Evolutionary conservation across 2,329 filamentous ascomycete species (phyloP).

Genomic region (Trichoderma hamatum): DNA sequence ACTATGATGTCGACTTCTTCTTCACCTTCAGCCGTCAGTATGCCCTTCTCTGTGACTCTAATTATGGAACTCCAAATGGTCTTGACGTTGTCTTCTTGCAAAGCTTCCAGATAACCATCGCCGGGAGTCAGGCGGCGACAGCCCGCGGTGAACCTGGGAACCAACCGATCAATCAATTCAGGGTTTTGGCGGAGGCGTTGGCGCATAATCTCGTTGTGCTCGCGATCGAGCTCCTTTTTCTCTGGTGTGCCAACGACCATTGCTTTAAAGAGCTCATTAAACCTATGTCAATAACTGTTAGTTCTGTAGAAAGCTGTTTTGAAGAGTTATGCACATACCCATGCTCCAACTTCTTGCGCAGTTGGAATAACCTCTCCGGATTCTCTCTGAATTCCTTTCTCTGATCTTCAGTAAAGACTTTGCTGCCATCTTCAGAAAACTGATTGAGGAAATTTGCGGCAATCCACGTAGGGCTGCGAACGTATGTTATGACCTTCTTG

Average conservation of each 20-base stretch:
- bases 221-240: not conserved
- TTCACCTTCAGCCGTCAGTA: not conserved
- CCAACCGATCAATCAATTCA: not conserved
- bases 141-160: not conserved
- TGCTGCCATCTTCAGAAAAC: not conserved
- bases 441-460: not conserved
- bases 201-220: constrained; percentile 3
- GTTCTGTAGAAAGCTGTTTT: too few species aligned
- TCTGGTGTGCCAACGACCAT: not conserved
- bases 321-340: too few species aligned
- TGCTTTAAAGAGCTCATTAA: constrained; percentile 5
- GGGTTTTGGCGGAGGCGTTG: not conserved
- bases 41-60: not conserved
- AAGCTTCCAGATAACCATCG: not conserved
- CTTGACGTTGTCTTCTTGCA: not conserved
- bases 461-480: not conserved
- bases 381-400: constrained; percentile 5
- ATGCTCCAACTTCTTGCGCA: not conserved
- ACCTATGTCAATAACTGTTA: not conserved
- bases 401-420: not conserved
- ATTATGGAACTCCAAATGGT: not conserved
- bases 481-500: too few species aligned
- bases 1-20: not conserved
- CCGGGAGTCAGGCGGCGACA: not conserved
- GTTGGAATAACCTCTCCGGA: not conserved